Percentiles rank a stretch among this genome's conserved stretches.
These are phyloP conservation scores for Wallacemonas sp. DNA, from an alignment of 208 protist species.

Conservation along the genomic window DNA sequence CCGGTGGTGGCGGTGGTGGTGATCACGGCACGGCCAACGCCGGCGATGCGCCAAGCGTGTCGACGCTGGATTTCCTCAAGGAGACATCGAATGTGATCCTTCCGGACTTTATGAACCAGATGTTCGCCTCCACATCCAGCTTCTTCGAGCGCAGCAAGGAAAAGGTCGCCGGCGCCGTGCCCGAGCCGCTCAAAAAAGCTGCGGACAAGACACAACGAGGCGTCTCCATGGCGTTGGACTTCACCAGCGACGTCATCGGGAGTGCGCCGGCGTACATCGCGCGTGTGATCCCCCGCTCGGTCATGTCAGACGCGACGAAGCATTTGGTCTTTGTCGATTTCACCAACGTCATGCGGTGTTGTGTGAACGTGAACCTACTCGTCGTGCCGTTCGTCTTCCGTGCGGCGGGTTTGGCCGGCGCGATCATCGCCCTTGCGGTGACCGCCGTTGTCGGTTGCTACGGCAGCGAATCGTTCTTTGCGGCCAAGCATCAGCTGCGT, in stretches of 20 bases:
- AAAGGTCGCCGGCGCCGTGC: slow-evolving; percentile 26
- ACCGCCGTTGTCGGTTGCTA: slow-evolving; percentile 30
- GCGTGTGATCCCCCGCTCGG: slow-evolving; percentile 25
- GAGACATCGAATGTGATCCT: slow-evolving; percentile 30
- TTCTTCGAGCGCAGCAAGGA: slow-evolving; percentile 29
- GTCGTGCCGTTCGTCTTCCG: slow-evolving; percentile 43
- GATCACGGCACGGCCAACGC: not conserved
- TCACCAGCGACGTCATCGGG: slow-evolving; percentile 32
- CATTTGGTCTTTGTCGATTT: slow-evolving; percentile 44
- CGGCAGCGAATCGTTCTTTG: slow-evolving; percentile 38
- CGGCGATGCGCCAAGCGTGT: slow-evolving; percentile 16
- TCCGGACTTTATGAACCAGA: slow-evolving; percentile 31
- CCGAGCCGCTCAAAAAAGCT: slow-evolving; percentile 25
- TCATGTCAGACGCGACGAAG: slow-evolving; percentile 42
- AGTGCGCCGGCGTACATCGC: slow-evolving; percentile 29
- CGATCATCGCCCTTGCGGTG: slow-evolving; percentile 25
- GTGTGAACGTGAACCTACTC: slow-evolving; percentile 42
- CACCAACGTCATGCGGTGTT: slow-evolving; percentile 30
- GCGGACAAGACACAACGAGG: slow-evolving; percentile 18
- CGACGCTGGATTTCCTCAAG: slow-evolving; percentile 34
- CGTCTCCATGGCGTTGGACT: slow-evolving; percentile 28
- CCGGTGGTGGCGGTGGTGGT: not conserved
- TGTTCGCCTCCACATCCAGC: slow-evolving; percentile 31
- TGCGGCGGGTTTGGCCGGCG: slow-evolving; percentile 33
- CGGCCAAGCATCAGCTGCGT: slow-evolving; percentile 38